Evolutionary conservation across 2,329 filamentous ascomycete species (phyloP).

Genomic region (Coniochaeta prunicola): DNA sequence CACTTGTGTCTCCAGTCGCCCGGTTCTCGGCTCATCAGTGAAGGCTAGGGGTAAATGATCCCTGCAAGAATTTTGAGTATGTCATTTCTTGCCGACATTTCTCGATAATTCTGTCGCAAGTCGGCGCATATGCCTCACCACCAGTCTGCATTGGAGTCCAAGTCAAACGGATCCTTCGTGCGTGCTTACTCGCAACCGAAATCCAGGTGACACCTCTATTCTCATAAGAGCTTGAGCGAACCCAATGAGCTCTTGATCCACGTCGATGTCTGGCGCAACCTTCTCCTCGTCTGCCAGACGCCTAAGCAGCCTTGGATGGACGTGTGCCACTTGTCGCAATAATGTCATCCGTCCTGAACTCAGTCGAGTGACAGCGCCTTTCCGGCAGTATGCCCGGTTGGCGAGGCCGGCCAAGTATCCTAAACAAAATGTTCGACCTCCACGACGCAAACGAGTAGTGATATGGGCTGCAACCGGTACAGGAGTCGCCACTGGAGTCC

Average conservation of each 20-base stretch:
- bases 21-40: neutral
- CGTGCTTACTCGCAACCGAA: neutral
- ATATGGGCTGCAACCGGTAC: constrained; percentile 44
- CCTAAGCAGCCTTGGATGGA: constrained; percentile 14
- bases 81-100: neutral
- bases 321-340: constrained; percentile 17
- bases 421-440: constrained; percentile 8
- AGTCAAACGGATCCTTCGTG: neutral
- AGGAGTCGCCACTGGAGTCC: constrained; percentile 36
- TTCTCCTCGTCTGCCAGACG: constrained; percentile 7
- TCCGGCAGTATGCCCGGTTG: constrained; percentile 12
- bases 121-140: neutral
- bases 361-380: constrained; percentile 2
- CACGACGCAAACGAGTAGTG: constrained; percentile 20
- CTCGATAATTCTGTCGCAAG: neutral
- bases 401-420: constrained; percentile 3
- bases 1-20: neutral
- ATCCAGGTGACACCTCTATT: neutral
- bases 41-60: neutral
- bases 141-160: neutral
- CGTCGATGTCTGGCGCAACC: neutral
- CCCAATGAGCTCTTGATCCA: neutral
- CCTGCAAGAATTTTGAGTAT: neutral
- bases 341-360: constrained; percentile 6
- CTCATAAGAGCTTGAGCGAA: neutral